Percentiles rank a stretch among this genome's conserved stretches.
Conservation (phyloP, 2,329 filamentous ascomycete species). For the Hirsutella thompsonii region DNA sequence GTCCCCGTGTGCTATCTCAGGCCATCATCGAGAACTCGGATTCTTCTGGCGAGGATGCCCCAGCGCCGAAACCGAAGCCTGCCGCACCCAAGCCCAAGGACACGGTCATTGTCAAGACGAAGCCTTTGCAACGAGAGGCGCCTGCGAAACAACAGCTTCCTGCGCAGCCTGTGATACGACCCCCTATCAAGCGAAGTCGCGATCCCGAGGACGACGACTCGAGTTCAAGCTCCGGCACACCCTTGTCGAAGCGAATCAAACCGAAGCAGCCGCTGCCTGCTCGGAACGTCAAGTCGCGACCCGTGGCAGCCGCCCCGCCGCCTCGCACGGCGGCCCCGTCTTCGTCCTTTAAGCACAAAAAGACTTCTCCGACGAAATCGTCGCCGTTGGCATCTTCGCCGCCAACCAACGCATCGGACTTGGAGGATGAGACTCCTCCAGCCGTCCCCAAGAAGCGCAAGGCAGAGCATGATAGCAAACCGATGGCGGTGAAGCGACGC, state of each 20-base stretch:
- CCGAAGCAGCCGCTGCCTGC: constrained; percentile 26
- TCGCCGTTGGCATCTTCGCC: constrained; percentile 53
- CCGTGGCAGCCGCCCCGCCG: constrained; percentile 32
- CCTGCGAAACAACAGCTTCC: constrained; percentile 14
- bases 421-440: constrained; percentile 30
- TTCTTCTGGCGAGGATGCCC: constrained; percentile 36
- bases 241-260: constrained; percentile 45
- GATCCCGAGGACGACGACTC: constrained; percentile 33
- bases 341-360: constrained; percentile 34
- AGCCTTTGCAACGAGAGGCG: constrained; percentile 19
- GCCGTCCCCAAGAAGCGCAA: constrained; percentile 30
- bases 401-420: constrained; percentile 51
- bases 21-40: constrained; percentile 45
- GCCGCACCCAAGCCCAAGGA: constrained; percentile 16
- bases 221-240: constrained; percentile 46
- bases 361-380: constrained; percentile 48
- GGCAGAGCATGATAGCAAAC: constrained; percentile 14
- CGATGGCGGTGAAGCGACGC: constrained; percentile 15
- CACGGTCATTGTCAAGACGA: constrained; percentile 18
- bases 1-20: constrained; percentile 33
- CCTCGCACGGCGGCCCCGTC: constrained; percentile 25
- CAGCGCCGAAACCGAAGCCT: constrained; percentile 16
- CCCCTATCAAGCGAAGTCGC: constrained; percentile 35
- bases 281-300: constrained; percentile 26
- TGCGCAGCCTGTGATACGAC: background rate